Conservation (phyloP, 2,329 filamentous ascomycete species). For the Sarocladium strictum region DNA sequence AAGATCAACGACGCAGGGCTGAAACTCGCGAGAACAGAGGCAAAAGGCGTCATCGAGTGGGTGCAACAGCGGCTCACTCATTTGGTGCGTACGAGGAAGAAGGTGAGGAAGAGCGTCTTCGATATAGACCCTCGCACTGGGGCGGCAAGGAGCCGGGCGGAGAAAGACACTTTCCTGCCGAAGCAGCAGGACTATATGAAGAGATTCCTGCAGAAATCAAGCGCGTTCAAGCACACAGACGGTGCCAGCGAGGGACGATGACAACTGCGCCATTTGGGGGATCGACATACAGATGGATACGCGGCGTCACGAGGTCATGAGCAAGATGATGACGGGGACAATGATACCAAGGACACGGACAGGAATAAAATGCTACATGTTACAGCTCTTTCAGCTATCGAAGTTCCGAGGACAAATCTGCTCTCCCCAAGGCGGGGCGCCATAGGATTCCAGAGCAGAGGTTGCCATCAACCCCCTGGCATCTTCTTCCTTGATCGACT, state of each 20-base stretch:
- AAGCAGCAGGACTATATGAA: constrained; percentile 46
- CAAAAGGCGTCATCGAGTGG: constrained; percentile 69
- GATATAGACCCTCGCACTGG: constrained; percentile 20
- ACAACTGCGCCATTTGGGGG: neutral
- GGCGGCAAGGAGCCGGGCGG: constrained; percentile 15
- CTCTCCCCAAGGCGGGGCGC: constrained; percentile 13
- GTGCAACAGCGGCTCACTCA: constrained; percentile 68
- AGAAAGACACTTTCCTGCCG: constrained; percentile 32
- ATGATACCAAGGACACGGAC: neutral
- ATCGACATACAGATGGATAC: neutral
- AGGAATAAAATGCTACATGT: constrained; percentile 5
- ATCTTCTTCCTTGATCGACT: neutral
- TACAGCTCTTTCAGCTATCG: constrained; percentile 8
- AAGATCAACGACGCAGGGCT: constrained; percentile 71
- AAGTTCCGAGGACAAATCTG: constrained; percentile 10
- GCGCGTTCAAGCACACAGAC: neutral
- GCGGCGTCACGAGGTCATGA: neutral
- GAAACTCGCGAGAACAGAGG: constrained; percentile 64
- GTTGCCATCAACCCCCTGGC: neutral
- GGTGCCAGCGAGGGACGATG: neutral
- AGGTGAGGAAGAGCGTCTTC: constrained; percentile 47
- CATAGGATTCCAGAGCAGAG: neutral
- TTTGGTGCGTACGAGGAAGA: constrained; percentile 60
- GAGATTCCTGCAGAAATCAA: constrained; percentile 32
- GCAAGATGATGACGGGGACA: neutral